Evolutionary conservation across 73 alveolate species (phyloP), one percentile per base, ranked within the genome.

Genomic region (Durusdinium trenchii): DNA sequence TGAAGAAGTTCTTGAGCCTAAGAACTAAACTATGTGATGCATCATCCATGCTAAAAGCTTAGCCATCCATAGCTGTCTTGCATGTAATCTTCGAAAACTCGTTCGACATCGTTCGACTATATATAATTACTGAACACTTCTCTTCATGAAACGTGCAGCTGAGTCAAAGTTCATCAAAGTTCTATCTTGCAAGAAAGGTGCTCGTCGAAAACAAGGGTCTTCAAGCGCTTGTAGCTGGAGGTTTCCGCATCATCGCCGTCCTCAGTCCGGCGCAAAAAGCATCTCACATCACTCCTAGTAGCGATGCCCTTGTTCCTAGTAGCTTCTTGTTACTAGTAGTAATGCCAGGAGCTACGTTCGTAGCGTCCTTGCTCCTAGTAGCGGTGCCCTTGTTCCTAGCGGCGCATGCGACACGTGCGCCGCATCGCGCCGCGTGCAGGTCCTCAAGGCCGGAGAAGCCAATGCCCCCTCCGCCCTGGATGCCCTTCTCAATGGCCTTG

Each of bases 1-100:
- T 95, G 99, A 98, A 98, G 99, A 78, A 98, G 93, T 91, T 82
- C 99, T 98, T 98, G 50, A 98, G 99, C 98, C 98, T 91, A 43
- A 71, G 71, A 3, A 40, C 23, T 38, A 14, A 46, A 46, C 3
- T 48, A 43, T 47, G 6, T 47, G 45, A 4, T 47, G 43, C 20
- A 9, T 20, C 64, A 54, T n/a, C n/a, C n/a, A n/a, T n/a, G n/a
- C n/a, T n/a, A n/a, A n/a, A n/a, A n/a, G n/a, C n/a, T n/a, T n/a
- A n/a, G n/a, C n/a, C n/a, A n/a, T n/a, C n/a, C n/a, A n/a, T n/a
- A n/a, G n/a, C n/a, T n/a, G 36, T 79, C 90, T 79, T 40, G 16
- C 40, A 79, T n/a, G 47, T 69, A 42, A 20, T 26, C 45, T 69
- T 35, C 83, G 12, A 23, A 7, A 23, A n/a, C 38, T 42, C 18